A percentile compares a stretch with the other conserved stretches of the same genome.
Conservation (phyloP, 2,329 filamentous ascomycete species). For the Ophiognomonia clavigignenti-juglandacearum region DNA sequence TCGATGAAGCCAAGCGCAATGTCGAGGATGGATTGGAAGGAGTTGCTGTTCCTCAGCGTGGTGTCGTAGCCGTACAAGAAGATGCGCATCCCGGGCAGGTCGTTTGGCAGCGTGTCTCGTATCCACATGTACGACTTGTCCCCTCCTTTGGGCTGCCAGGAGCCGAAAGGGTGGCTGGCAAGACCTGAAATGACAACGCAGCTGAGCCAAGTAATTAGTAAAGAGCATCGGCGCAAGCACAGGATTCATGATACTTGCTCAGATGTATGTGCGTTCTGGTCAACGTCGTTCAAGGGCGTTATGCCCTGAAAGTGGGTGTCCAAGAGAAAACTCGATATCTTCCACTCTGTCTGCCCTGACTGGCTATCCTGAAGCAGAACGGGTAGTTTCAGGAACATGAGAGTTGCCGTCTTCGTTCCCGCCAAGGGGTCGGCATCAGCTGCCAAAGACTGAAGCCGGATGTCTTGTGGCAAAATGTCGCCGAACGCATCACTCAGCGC, state of each 20-base stretch:
- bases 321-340: not conserved
- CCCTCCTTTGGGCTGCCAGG: constrained; percentile 12
- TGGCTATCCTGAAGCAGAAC: not conserved
- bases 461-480: not conserved
- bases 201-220: not conserved
- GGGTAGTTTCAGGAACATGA: not conserved
- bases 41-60: constrained; percentile 18
- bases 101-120: constrained; percentile 19
- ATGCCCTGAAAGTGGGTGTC: constrained; percentile 6
- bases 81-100: constrained; percentile 16
- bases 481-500: not conserved
- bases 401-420: not conserved
- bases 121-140: constrained; percentile 23
- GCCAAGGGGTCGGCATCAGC: not conserved
- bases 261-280: not conserved
- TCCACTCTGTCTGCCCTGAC: not conserved
- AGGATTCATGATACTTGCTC: not conserved
- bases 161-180: constrained; percentile 14
- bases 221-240: not conserved
- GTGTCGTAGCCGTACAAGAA: constrained; percentile 23
- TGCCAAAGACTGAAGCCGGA: not conserved
- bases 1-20: constrained; percentile 18
- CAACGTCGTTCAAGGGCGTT: constrained; percentile 5
- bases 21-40: constrained; percentile 21
- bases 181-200: constrained; percentile 12